Conservation (phyloP, 441 rosid genomes). For the Corymbia calophylla region DNA sequence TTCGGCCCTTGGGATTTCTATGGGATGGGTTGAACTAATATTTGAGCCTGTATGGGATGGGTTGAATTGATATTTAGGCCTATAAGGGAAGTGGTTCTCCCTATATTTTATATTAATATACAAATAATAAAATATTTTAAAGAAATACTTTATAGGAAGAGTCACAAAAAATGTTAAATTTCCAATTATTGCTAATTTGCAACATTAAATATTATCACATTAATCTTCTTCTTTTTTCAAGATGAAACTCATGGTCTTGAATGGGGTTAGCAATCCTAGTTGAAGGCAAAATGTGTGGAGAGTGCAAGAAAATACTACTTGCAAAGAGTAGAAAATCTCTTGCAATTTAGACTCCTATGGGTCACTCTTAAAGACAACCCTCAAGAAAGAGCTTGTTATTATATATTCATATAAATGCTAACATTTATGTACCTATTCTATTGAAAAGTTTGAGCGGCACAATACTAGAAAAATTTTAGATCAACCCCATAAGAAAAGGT, state of each 20-base stretch:
- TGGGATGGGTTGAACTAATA: neutral
- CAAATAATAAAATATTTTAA: neutral
- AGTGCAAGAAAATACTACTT: neutral
- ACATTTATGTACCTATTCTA: neutral
- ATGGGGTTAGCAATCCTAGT: no score
- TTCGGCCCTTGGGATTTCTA: neutral
- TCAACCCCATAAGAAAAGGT: neutral
- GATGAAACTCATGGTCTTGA: no score
- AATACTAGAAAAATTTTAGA: neutral
- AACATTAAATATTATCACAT: no score
- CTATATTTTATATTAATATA: neutral
- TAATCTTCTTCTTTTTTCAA: no score
- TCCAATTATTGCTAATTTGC: no score
- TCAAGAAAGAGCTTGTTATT: neutral
- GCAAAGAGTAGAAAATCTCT: neutral
- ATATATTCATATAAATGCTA: neutral
- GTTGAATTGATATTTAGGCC: neutral
- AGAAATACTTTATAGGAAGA: no score
- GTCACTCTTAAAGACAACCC: neutral
- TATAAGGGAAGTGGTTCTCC: neutral
- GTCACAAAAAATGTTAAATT: no score
- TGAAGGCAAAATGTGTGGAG: neutral
- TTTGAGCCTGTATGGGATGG: neutral
- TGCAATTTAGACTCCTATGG: neutral
- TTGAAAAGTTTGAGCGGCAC: rapidly evolving